Base-by-base conservation (phyloP, 768 basidiomycete species). In the Scleroderma citrinum region DNA sequence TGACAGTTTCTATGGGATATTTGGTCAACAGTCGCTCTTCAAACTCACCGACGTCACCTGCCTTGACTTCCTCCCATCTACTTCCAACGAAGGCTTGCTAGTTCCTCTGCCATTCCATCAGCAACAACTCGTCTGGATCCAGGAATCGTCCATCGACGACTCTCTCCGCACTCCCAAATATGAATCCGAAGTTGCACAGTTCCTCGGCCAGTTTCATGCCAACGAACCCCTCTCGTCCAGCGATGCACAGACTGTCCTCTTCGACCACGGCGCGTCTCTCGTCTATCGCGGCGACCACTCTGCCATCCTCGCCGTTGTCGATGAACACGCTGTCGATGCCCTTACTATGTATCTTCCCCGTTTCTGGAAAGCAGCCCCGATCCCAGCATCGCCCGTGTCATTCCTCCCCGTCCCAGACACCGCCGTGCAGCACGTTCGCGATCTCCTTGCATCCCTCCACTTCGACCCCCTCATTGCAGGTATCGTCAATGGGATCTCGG, bases 391-490 rank as follows among this genome's bases (percentile, higher is more conserved):
- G 1, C 80, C 85, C 10, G 55, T 74, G 3, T 41, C 75, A 0
- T 76, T 75, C 59, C 52, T 76, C 16, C 76, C 85, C 20, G 83
- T 92, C 19, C 79, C 83, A 1, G 54, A 72, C 14, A 60, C 74
- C 7, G 78, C 82, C 16, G 61, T 81, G 26, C 69, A 75, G 4
- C 76, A 76, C 51, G 73, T 92, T 36, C 71, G 76, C 44, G 62
- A 74, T 16, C 71, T 90, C 52, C 76, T 91, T 23, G 57, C 68
- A 3, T 64, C 69, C 10, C 69, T 92, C 47, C 76, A 75, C 58
- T 92, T 91, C 61, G 73, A 87, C 57, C 80, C 89, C 10, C 68
- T 72, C 44, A 68, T 94, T 42, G 82, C 88, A 14, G 70, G 76
- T 32, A 71, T 87, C 49, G 79, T 92, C 21, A 75, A 78, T 50